Evolutionary conservation across 805 yeast genomes (phyloP).

Genomic region (Pichia membranifaciens): DNA sequence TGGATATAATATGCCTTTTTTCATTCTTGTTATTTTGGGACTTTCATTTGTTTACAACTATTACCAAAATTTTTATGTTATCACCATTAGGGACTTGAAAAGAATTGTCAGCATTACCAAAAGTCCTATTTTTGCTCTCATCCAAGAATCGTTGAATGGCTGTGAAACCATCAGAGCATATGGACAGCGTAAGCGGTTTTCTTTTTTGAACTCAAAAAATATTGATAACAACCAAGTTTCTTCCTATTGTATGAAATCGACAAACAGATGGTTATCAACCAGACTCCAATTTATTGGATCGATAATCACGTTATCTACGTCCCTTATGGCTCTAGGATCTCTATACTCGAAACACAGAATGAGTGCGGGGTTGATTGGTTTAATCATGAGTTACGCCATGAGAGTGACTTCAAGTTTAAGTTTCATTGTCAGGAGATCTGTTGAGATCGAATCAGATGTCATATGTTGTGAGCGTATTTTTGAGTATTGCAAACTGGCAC

Average conservation of each 20-base stretch:
- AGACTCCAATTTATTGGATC: conserved; percentile 60
- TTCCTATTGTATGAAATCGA: conserved; percentile 45
- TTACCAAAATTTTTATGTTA: conserved; percentile 65
- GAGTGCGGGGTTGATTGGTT: conserved; percentile 56
- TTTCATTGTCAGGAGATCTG: conserved; percentile 54
- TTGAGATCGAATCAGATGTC: conserved; percentile 56
- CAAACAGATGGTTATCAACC: conserved; percentile 61
- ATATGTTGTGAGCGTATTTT: conserved; percentile 89
- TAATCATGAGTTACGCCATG: conserved; percentile 58
- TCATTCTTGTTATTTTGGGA: conserved; percentile 40
- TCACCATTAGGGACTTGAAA: conserved; percentile 71
- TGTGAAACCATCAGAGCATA: conserved; percentile 75
- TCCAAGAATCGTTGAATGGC: conserved; percentile 78
- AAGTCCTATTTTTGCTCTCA: conserved; percentile 75
- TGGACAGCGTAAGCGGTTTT: conserved; percentile 59
- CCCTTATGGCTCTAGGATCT: conserved; percentile 39
- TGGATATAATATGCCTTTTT: conserved; percentile 48
- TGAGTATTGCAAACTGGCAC: conserved; percentile 71
- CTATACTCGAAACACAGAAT: conserved; percentile 38
- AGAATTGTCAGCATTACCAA: conserved; percentile 63
- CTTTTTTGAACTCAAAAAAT: conserved; percentile 44
- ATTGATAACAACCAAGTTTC: conserved; percentile 45
- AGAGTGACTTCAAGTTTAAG: conserved; percentile 49
- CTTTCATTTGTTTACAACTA: conserved; percentile 56
- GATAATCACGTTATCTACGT: conserved; percentile 44